Percentiles rank a stretch among this genome's conserved stretches.
These are phyloP conservation scores for Aspergillus terreus DNA, from an alignment of 2,329 filamentous ascomycete genomes.

Conservation along the genomic window DNA sequence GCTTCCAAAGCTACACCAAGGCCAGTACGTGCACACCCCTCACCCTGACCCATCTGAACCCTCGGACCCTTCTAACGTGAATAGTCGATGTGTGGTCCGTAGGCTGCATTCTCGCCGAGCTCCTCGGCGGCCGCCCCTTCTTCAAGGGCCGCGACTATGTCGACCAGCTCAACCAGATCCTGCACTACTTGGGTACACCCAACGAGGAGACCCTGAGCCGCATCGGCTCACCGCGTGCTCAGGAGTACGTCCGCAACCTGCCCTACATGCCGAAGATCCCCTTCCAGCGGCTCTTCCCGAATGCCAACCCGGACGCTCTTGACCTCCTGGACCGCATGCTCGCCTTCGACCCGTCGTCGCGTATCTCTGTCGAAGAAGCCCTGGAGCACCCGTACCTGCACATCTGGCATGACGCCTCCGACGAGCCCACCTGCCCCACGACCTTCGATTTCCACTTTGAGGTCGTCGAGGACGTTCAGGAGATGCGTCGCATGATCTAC, in stretches of 20 bases:
- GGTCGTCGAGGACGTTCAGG: conserved; percentile 86
- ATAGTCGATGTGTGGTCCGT: conserved; percentile 98
- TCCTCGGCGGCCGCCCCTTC: conserved; percentile 93
- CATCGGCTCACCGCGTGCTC: conserved; percentile 90
- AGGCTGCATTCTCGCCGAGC: conserved; percentile 93
- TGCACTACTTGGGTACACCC: conserved; percentile 94
- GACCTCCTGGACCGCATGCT: conserved; percentile 97
- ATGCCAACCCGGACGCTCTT: conserved; percentile 92
- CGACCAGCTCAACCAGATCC: conserved; percentile 98
- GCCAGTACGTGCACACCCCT: conserved; percentile 69
- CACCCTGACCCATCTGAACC: conserved; percentile 4
- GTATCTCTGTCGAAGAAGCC: conserved; percentile 90
- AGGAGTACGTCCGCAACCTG: conserved; percentile 97
- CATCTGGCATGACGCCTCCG: conserved; percentile 97
- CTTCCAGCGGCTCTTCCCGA: conserved; percentile 84
- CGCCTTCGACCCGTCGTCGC: conserved; percentile 88
- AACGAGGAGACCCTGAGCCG: conserved; percentile 91
- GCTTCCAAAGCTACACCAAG: conserved; percentile 99
- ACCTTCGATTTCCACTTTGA: conserved; percentile 99
- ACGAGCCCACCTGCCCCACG: conserved; percentile 88
- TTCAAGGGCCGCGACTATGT: conserved; percentile 99
- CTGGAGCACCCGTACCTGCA: conserved; percentile 94
- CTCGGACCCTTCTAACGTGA: conserved; percentile 9
- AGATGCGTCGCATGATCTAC: conserved; percentile 97
- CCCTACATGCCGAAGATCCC: conserved; percentile 91